These are phyloP conservation scores for Colletotrichum paranaense DNA, from an alignment of 2,329 filamentous ascomycete species.

Conservation along the genomic window DNA sequence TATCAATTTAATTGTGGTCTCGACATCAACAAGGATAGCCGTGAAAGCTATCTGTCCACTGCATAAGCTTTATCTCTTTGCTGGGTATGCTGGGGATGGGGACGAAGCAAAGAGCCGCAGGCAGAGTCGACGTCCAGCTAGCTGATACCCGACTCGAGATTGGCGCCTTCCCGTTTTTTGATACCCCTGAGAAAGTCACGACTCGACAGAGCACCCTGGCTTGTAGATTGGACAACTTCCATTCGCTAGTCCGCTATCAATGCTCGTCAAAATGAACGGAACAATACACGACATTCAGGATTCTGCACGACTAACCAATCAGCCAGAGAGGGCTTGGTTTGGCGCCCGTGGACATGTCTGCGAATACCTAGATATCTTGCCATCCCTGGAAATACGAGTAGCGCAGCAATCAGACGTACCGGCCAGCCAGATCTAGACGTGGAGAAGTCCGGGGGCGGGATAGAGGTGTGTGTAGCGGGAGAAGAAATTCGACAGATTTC, in stretches of 20 bases:
- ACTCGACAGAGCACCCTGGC: neutral
- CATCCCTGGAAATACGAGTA: neutral
- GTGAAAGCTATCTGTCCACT: neutral
- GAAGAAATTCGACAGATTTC: neutral
- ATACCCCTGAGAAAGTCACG: neutral
- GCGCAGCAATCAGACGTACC: constrained; percentile 8
- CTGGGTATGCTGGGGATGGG: neutral
- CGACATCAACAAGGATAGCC: neutral
- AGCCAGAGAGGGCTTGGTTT: neutral
- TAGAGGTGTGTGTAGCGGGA: constrained; percentile 10
- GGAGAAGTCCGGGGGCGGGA: constrained; percentile 19
- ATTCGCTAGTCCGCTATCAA: neutral
- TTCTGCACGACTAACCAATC: neutral
- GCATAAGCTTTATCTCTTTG: neutral
- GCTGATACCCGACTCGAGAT: neutral
- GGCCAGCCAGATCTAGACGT: neutral
- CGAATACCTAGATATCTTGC: neutral
- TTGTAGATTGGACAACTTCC: neutral
- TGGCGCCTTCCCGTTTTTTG: constrained; percentile 1
- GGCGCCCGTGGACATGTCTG: neutral
- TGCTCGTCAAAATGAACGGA: neutral
- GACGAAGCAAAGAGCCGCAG: neutral
- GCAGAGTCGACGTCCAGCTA: neutral
- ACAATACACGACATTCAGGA: neutral
- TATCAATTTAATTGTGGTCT: neutral